These are phyloP conservation scores for Penicillium expansum DNA, from an alignment of 2,329 filamentous ascomycete species.

Conservation along the genomic window DNA sequence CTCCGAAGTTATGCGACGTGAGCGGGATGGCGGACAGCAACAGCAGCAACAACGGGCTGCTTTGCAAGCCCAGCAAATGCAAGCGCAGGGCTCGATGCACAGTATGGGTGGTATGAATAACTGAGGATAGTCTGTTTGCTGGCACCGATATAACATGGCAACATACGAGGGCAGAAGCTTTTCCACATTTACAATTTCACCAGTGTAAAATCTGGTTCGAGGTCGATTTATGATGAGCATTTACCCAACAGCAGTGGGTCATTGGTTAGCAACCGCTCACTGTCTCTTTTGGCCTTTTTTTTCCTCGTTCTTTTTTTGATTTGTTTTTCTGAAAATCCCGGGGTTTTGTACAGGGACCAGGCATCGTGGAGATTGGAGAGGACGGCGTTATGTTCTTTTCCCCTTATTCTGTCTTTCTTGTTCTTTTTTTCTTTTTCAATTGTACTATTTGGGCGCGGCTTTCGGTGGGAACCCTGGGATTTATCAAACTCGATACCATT, in stretches of 20 bases:
- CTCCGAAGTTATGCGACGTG: conserved; percentile 39
- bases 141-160: neutral
- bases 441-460: conserved; percentile 28
- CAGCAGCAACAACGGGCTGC: conserved; percentile 32
- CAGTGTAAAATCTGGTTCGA: neutral
- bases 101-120: conserved; percentile 37
- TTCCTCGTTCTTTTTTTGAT: conserved; percentile 9
- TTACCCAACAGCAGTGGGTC: neutral
- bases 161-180: neutral
- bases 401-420: conserved; percentile 10
- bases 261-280: neutral
- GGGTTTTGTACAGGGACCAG: conserved; percentile 27
- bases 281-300: conserved; percentile 4
- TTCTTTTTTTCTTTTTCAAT: conserved; percentile 8
- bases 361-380: conserved; percentile 24
- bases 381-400: conserved; percentile 24
- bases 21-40: conserved; percentile 34
- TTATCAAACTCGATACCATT: conserved; percentile 38
- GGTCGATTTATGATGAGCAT: neutral
- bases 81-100: conserved; percentile 44
- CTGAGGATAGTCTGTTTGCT: conserved; percentile 18
- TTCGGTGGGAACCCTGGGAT: conserved; percentile 20
- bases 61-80: conserved; percentile 40
- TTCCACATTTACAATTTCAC: neutral
- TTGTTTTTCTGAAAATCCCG: conserved; percentile 10